Conservation (phyloP, 148 eudicot genomes). For the Rhododendron griersonianum region DNA sequence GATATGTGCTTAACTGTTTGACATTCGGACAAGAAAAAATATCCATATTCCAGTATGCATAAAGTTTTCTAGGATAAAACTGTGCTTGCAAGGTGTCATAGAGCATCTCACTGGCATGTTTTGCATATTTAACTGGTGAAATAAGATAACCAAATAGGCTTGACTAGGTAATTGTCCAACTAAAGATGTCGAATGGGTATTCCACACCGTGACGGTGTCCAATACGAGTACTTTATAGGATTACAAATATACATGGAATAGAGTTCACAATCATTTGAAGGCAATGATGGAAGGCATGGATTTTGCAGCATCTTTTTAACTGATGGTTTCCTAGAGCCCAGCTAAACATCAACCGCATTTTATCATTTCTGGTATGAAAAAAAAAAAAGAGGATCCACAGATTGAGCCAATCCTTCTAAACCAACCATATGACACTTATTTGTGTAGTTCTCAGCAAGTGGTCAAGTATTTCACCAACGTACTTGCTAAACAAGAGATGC, state of each 20-base stretch:
- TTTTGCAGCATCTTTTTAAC: conserved; percentile 4
- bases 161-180: neutral
- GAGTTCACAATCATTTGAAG: neutral
- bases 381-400: neutral
- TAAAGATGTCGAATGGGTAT: neutral
- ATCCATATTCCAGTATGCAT: neutral
- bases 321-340: neutral
- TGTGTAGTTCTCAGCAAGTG: neutral
- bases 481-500: neutral
- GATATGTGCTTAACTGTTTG: neutral
- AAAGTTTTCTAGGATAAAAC: neutral
- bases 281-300: neutral
- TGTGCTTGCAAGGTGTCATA: neutral
- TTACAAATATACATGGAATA: neutral
- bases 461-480: neutral
- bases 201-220: neutral
- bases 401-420: neutral
- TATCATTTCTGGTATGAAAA: neutral
- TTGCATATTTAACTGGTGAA: neutral
- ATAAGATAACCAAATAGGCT: neutral
- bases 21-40: neutral
- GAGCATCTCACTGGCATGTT: neutral
- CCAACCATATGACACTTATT: neutral
- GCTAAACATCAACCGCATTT: neutral
- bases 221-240: neutral